phyloP scores from a whole-genome alignment of 1,284 basidiomycete species.

The Polyporus tsugae region DNA sequence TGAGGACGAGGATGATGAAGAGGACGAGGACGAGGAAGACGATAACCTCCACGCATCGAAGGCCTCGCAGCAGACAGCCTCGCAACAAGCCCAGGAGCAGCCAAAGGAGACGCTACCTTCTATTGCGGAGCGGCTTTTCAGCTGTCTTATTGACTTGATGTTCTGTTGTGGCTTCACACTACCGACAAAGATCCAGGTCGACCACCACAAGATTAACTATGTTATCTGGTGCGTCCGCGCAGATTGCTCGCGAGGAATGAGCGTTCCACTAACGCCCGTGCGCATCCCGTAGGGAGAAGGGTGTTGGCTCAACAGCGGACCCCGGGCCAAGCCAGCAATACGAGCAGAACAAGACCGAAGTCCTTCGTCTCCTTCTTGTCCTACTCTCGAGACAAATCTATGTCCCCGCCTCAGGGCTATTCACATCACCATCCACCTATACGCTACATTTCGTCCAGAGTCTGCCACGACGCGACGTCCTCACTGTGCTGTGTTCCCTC shows the following conservation, averaged over 20 bases:
- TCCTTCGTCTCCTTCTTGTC: slow-evolving; percentile 85
- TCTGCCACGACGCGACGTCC: slow-evolving; percentile 80
- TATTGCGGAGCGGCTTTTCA: slow-evolving; percentile 81
- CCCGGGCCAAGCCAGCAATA: slow-evolving; percentile 71
- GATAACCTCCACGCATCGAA: slow-evolving; percentile 12
- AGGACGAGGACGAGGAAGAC: slow-evolving; percentile 59
- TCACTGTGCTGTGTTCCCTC: slow-evolving; percentile 90
- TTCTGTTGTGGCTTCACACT: slow-evolving; percentile 94
- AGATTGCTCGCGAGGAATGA: not conserved
- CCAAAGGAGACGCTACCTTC: slow-evolving; percentile 68
- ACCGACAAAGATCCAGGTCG: slow-evolving; percentile 78
- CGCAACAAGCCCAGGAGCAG: slow-evolving; percentile 39
- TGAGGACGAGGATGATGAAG: slow-evolving; percentile 74
- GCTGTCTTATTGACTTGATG: slow-evolving; percentile 81
- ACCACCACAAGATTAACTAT: slow-evolving; percentile 88
- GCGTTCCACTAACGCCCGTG: not conserved
- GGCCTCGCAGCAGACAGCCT: slow-evolving; percentile 25
- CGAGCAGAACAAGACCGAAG: slow-evolving; percentile 87
- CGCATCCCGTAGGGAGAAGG: slow-evolving; percentile 78
- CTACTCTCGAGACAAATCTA: slow-evolving; percentile 91
- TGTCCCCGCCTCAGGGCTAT: slow-evolving; percentile 72
- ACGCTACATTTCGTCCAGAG: slow-evolving; percentile 82
- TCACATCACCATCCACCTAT: slow-evolving; percentile 76
- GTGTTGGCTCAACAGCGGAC: slow-evolving; percentile 84
- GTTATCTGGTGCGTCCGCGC: slow-evolving; percentile 72